Conservation (phyloP, 176 grass and related monocot species). For the Eragrostis curvula region DNA sequence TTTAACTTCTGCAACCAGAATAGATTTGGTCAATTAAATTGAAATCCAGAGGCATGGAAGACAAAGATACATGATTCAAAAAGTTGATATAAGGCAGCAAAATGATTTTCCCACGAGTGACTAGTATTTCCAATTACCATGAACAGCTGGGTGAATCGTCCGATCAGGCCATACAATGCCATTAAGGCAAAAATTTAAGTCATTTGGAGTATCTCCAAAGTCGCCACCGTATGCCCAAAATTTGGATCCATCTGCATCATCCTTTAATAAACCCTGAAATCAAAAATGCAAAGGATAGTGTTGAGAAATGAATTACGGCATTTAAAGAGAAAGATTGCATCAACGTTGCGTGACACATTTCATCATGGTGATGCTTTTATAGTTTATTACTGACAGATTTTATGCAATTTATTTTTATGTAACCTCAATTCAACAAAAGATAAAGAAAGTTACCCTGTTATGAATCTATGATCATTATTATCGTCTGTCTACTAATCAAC, state of each 20-base stretch:
- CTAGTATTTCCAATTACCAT: conserved; percentile 61
- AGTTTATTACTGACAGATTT: neutral
- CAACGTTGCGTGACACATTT: neutral
- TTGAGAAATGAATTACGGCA: conserved; percentile 15
- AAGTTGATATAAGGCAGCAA: conserved; percentile 16
- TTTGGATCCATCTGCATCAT: conserved; percentile 66
- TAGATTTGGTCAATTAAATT: conserved; percentile 32
- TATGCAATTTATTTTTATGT: neutral
- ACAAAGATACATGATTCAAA: neutral
- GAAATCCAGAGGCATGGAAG: neutral
- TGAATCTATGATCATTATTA: neutral
- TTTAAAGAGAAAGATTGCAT: neutral
- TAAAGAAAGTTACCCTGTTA: neutral
- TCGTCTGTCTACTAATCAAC: conserved; percentile 8
- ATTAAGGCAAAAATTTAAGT: conserved; percentile 93
- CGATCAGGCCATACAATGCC: conserved; percentile 95
- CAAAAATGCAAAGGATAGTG: neutral
- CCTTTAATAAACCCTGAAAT: conserved; percentile 80
- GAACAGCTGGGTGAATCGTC: conserved; percentile 82
- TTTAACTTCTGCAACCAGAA: conserved; percentile 85
- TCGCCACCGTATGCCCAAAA: conserved; percentile 97
- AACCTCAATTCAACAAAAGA: neutral
- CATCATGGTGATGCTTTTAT: neutral
- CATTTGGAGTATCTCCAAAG: conserved; percentile 92
- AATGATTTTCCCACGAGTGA: neutral